phyloP scores from a whole-genome alignment of 495 filamentous ascomycete genomes.

The Neurospora sp. region DNA sequence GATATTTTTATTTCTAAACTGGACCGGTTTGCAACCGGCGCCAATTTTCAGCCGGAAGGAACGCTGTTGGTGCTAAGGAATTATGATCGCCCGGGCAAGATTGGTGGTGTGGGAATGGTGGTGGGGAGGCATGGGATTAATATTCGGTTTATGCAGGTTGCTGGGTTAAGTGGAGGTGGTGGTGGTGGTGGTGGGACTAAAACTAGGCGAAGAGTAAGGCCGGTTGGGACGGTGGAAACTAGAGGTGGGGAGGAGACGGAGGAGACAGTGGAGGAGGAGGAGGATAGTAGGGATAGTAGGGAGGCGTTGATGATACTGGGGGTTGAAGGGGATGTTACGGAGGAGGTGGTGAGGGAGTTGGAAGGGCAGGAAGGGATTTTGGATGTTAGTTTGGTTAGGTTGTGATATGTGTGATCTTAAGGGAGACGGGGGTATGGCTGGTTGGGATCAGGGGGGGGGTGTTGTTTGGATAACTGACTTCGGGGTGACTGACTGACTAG shows the following conservation, averaged over 20 bases:
- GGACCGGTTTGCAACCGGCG: slow-evolving; percentile 43
- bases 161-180: slow-evolving; percentile 27
- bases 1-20: slow-evolving; percentile 53
- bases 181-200: slow-evolving; percentile 10
- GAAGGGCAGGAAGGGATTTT: slow-evolving; percentile 48
- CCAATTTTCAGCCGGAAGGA: slow-evolving; percentile 53
- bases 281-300: slow-evolving; percentile 14
- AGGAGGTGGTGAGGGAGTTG: slow-evolving; percentile 45
- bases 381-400: slow-evolving; percentile 48
- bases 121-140: slow-evolving; percentile 56
- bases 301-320: slow-evolving; percentile 70
- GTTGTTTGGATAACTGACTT: no score
- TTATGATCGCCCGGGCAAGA: slow-evolving; percentile 63
- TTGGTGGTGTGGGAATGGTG: slow-evolving; percentile 55
- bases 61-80: slow-evolving; percentile 58
- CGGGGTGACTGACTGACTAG: no score
- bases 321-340: slow-evolving; percentile 46
- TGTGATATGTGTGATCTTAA: slow-evolving; percentile 18
- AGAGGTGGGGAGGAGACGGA: slow-evolving; percentile 10
- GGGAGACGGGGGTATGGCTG: neutral
- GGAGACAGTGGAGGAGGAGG: slow-evolving; percentile 11
- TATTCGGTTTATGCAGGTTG: slow-evolving; percentile 63
- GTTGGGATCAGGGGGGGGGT: no score
- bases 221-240: slow-evolving; percentile 3
- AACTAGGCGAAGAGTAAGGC: neutral